Percentiles rank a stretch among this genome's conserved stretches.
phyloP scores from a whole-genome alignment of 306 rosid species.

The Lupinus albus region DNA sequence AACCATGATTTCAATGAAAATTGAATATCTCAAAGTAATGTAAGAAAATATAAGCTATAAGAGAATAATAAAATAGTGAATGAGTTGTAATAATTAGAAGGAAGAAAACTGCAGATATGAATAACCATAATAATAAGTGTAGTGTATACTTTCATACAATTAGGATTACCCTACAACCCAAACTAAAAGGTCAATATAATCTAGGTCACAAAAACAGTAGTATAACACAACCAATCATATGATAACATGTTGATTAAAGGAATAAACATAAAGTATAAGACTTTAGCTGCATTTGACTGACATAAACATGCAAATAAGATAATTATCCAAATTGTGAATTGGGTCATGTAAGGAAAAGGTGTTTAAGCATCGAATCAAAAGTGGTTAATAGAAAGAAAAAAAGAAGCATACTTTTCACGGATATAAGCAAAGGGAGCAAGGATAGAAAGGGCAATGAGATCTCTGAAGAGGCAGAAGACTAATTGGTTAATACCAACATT shows the following conservation, averaged over 20 bases:
- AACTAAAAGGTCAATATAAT: constrained; percentile 4
- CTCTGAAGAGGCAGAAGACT: constrained; percentile 79
- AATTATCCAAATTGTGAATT: no score
- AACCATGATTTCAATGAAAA: constrained; percentile 22
- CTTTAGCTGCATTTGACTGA: background rate
- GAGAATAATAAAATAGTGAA: background rate
- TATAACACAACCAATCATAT: background rate
- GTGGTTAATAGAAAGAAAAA: no score
- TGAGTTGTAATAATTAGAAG: constrained; percentile 16
- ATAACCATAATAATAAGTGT: background rate
- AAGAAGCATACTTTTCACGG: constrained; percentile 67
- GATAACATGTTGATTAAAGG: background rate
- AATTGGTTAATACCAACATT: constrained; percentile 82
- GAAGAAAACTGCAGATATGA: constrained; percentile 17
- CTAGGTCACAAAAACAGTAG: background rate
- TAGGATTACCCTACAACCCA: constrained; percentile 8
- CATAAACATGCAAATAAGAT: background rate
- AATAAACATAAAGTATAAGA: background rate
- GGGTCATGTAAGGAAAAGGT: background rate
- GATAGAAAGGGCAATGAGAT: constrained; percentile 70
- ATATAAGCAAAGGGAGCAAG: constrained; percentile 75
- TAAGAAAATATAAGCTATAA: background rate
- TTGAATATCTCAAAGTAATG: constrained; percentile 17
- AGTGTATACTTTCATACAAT: constrained; percentile 1
- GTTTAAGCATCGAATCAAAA: constrained; percentile 14